Base-by-base conservation (phyloP, 1,139 yeast species). In the Candida anutae region DNA sequence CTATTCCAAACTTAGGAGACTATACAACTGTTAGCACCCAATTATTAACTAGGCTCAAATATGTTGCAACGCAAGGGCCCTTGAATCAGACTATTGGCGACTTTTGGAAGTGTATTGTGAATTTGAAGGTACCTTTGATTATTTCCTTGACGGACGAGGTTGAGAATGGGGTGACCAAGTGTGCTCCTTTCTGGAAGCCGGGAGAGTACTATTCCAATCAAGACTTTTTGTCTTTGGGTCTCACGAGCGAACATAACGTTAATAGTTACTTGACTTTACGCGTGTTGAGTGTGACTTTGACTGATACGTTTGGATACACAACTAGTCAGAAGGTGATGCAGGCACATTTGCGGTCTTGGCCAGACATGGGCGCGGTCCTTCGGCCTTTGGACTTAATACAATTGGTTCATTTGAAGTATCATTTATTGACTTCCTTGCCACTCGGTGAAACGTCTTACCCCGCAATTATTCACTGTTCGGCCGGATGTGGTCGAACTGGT, bases 401-500 rank as follows among this genome's bases (percentile, higher is more conserved):
- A 17, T 47, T 71, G 21, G 49, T 67, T 6, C 47, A 51, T 6
- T 46, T 71, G 43, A 71, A 68, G 38, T 43, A 55, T 10, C 40
- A 46, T 26, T 34, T 69, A 12, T 40, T 55, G 31, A 29, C 45
- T 10, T 27, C 34, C 6, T 23, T 39, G 24, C 16, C 15, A 3
- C 22, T 30, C 4, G 16, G 24, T 2, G 24, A 29, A 6, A 27
- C 27, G n/a, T 27, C 32, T 9, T 48, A 44, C 31, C 78, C 82
- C 1, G 57, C 78, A 1, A 53, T 82, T 16, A 83, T 83, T 6
- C 95, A 85, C 50, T 84, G 95, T 50, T 77, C 88, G 4, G 95
- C 95, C 0, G 95, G 95, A 0, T 84, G 95, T 53, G 95, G 95
- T 3, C 69, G 95, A 39, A 84, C 95, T 0, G 95, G 95, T 2